Evolutionary conservation across 2,329 filamentous ascomycete species (phyloP), one percentile per base, ranked within the genome.

Genomic region (Amauroascus niger): DNA sequence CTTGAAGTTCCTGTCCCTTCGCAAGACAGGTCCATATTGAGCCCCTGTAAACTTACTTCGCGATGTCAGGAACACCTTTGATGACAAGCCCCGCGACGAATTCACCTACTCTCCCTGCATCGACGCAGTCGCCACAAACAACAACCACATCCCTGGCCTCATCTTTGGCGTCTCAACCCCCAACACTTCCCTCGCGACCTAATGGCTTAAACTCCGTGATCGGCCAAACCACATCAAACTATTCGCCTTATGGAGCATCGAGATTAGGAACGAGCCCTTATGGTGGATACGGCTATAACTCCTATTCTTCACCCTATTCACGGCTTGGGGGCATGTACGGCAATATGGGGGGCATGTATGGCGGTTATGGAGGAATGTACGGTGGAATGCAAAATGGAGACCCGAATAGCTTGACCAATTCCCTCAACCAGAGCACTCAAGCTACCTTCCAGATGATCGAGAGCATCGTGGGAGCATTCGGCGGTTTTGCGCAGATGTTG

Each of bases 381-480:
- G 72, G 73, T 41, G 69, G 70, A 51, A 72, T 73, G 65, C 68
- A 67, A 48, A 65, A 68, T 43, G 67, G 66, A 7, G 69, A 95
- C 68, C 87, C 88, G 26, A 88, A 93, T 69, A 96, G 89, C 71
- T 75, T 98, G 68, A 96, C 91, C n/a, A 87, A 94, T 67, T 86
- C 87, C 51, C 96, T 97, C 76, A 88, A 84, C 67, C 90, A 95
- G 70, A 93, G 87, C 74, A 98, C 94, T 0, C 87, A 93, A 63
- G 88, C 91, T 9, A 98, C 93, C 0, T 98, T 98, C 67, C 93
- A 97, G 76, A 88, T 98, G 79, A 88, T 98, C 49, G 93, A 98
- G 74, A 93, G 90, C 62, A 87, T 98, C 55, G 93, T 98, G 13
- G 88, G 88, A 22, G 90, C 93, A 1, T 98, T 98, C 75, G 90